Base-by-base conservation (phyloP, 2,329 filamentous ascomycete species). In the Pestalotiopsis sp. region DNA sequence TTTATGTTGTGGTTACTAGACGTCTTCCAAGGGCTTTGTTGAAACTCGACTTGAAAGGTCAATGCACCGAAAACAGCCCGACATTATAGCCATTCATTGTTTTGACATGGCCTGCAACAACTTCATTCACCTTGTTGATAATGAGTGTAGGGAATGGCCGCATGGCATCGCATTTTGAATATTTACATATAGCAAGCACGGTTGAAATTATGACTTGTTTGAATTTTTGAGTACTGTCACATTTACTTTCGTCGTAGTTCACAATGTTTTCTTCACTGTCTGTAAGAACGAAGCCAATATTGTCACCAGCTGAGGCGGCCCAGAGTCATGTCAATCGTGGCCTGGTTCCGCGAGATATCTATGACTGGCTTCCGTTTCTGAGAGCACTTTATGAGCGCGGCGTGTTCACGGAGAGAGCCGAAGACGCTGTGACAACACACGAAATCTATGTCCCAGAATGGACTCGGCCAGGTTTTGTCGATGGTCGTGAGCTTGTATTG, bases 351-450 rank as follows among this genome's bases (percentile, higher is more conserved):
- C 7, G 7, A n/a, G 20, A 17, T 9, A n/a, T 5, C 12, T 73
- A 72, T 27, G 57, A 71, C 62, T 74, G 66, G 66, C 41, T 20
- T 17, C 72, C 70, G 3, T 58, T 72, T 9, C 70, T 70, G 61
- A 61, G n/a, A 20, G 72, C 72, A 2, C 66, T 73, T 5, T 65
- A 61, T 25, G 70, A 73, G 45, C 38, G 39, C 17, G 25, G 38
- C n/a, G 9, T 5, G 14, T 31, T 14, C 20, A 31, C 20, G 23
- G 39, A 14, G 14, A n/a, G 39, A 17, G 14, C n/a, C 3, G 31
- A 6, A 17, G 25, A 9, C 4, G 59, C 11, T 0, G 41, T 13
- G 2, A 52, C 36, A 13, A n/a, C 20, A 7, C 41, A 45, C 9
- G 31, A 52, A 3, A 57, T 56, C 11, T 23, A 27, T 68, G 27